Evolutionary conservation across 2,329 filamentous ascomycete species (phyloP).

Genomic region (Teratosphaeria pseudoeucalypti): DNA sequence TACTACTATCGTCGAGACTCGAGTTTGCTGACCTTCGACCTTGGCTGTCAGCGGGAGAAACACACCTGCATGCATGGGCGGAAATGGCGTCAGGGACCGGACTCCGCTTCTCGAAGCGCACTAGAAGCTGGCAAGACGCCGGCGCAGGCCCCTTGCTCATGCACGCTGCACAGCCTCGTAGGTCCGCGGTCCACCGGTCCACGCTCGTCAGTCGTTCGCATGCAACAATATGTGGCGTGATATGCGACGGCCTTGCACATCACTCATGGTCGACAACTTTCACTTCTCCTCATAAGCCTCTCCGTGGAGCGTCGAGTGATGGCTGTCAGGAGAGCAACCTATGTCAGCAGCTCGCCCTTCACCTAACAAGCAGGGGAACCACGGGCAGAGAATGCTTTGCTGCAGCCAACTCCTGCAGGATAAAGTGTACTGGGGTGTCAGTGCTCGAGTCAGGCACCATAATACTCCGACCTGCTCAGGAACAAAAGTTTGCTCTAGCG

Average conservation of each 20-base stretch:
- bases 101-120: not conserved
- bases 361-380: not conserved
- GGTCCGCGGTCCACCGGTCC: not conserved
- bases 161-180: not conserved
- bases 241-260: not conserved
- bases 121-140: not conserved
- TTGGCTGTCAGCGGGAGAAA: not conserved
- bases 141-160: not conserved
- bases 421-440: not conserved
- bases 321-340: not conserved
- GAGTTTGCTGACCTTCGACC: not conserved
- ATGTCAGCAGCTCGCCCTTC: not conserved
- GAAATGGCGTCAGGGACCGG: not conserved
- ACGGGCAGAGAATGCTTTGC: not conserved
- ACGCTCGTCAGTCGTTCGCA: too few species aligned
- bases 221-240: not conserved
- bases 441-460: not conserved
- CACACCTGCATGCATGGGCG: not conserved
- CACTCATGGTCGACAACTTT: not conserved
- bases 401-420: not conserved
- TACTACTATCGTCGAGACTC: not conserved
- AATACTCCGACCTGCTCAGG: not conserved
- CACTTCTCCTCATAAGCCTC: not conserved
- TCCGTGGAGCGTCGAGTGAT: not conserved
- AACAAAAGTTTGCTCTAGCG: not conserved